A percentile compares a stretch with the other conserved stretches of the same genome.
These are phyloP conservation scores for Linum lewisii DNA, from an alignment of 345 rosid genomes.

Conservation along the genomic window DNA sequence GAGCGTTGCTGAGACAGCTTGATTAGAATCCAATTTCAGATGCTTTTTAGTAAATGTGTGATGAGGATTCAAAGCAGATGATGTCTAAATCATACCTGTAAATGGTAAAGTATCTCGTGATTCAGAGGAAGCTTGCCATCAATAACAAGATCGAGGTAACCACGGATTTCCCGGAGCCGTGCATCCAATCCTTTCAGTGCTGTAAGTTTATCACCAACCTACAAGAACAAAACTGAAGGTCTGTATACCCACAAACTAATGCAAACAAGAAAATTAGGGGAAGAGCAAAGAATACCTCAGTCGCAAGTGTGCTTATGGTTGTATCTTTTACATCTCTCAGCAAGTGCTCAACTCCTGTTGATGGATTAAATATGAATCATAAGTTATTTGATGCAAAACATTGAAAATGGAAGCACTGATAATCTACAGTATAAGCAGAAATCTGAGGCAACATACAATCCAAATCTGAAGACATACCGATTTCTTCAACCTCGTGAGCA, in stretches of 20 bases:
- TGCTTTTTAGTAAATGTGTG: background rate
- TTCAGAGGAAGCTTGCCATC: constrained; percentile 66
- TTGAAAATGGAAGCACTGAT: no score
- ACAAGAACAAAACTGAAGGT: background rate
- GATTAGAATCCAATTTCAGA: background rate
- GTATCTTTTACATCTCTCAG: constrained; percentile 86
- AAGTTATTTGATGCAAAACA: no score
- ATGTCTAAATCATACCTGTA: constrained; percentile 35
- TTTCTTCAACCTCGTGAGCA: constrained; percentile 90
- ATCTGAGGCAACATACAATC: constrained; percentile 1
- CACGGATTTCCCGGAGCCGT: constrained; percentile 47
- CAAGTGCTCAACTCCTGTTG: constrained; percentile 67
- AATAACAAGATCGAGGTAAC: constrained; percentile 66
- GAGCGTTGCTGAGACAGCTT: background rate
- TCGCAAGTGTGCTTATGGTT: constrained; percentile 75
- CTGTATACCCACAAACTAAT: background rate
- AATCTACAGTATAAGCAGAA: background rate
- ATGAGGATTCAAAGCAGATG: background rate
- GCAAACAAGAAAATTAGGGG: background rate
- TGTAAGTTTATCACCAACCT: constrained; percentile 71
- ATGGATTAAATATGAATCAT: background rate
- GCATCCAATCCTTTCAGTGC: constrained; percentile 83
- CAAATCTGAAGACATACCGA: constrained; percentile 37
- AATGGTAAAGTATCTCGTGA: constrained; percentile 72
- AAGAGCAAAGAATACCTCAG: constrained; percentile 39